phyloP scores from a whole-genome alignment of 2,329 filamentous ascomycete genomes.

The Mycosphaerelloides madeirae region DNA sequence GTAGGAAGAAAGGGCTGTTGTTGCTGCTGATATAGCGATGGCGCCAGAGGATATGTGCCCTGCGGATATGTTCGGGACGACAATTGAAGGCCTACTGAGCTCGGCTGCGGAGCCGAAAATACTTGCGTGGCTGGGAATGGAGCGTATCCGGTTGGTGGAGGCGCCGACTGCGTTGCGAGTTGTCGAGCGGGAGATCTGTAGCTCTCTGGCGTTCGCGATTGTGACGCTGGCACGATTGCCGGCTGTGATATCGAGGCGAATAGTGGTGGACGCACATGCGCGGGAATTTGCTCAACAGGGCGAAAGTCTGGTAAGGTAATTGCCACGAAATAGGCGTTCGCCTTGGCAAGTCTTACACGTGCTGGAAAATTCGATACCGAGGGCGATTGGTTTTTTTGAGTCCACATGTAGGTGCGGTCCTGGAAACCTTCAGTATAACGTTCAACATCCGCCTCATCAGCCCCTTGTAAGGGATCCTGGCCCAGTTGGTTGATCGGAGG shows the following conservation, averaged over 20 bases:
- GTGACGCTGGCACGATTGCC: conserved; percentile 8
- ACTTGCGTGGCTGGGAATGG: conserved; percentile 11
- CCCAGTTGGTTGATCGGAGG: conserved; percentile 44
- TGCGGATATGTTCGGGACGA: conserved; percentile 14
- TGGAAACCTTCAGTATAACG: conserved; percentile 41
- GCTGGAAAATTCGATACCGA: conserved; percentile 34
- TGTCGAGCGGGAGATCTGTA: conserved; percentile 11
- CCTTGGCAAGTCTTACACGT: conserved; percentile 38
- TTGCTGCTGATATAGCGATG: conserved; percentile 2
- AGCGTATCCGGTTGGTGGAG: conserved; percentile 12
- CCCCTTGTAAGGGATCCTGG: conserved; percentile 40
- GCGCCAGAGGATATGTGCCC: not conserved
- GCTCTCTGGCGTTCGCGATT: conserved; percentile 8
- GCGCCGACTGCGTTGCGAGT: conserved; percentile 18
- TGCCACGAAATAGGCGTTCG: conserved; percentile 43
- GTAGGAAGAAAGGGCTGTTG: conserved; percentile 8
- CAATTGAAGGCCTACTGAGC: conserved; percentile 13
- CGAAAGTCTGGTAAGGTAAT: conserved; percentile 35
- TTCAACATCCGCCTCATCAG: conserved; percentile 42
- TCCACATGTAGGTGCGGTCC: conserved; percentile 38
- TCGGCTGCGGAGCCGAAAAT: conserved; percentile 16
- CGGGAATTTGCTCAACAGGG: conserved; percentile 15
- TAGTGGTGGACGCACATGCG: conserved; percentile 3
- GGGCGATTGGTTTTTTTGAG: conserved; percentile 34
- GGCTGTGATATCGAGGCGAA: conserved; percentile 3